Conservation (phyloP, 1,284 basidiomycete species). For the Pulveroboletus sp. region DNA sequence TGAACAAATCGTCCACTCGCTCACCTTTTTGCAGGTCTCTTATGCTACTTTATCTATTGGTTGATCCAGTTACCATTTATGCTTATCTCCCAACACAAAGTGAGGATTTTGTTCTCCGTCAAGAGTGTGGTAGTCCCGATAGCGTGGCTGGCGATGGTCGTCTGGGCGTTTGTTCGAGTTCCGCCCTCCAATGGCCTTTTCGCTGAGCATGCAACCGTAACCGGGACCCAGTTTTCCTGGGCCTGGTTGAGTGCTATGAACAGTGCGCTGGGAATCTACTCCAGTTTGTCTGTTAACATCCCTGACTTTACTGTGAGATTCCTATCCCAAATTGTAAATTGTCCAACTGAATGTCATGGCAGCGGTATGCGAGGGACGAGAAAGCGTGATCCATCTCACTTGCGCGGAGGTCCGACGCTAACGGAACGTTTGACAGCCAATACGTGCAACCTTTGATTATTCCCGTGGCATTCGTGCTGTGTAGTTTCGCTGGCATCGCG, state of each 20-base stretch:
- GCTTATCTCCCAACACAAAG: conserved; percentile 60
- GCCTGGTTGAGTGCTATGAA: conserved; percentile 59
- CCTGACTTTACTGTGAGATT: conserved; percentile 55
- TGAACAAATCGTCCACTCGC: background rate
- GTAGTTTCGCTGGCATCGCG: conserved; percentile 59
- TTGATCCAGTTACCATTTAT: conserved; percentile 63
- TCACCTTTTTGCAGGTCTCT: conserved; percentile 39
- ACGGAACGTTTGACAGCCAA: conserved; percentile 39
- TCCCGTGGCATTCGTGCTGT: conserved; percentile 57
- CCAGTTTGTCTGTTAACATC: conserved; percentile 58
- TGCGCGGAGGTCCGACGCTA: background rate
- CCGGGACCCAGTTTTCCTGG: conserved; percentile 46
- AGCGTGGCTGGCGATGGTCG: conserved; percentile 58
- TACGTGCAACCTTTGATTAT: conserved; percentile 61
- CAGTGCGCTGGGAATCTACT: conserved; percentile 54
- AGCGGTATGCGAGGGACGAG: conserved; percentile 37
- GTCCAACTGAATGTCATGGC: conserved; percentile 2
- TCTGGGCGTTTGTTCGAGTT: conserved; percentile 61
- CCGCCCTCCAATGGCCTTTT: conserved; percentile 49
- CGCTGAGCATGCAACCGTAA: conserved; percentile 36
- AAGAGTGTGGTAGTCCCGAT: conserved; percentile 63
- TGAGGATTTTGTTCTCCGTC: conserved; percentile 61
- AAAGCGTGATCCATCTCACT: conserved; percentile 25
- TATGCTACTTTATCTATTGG: conserved; percentile 71
- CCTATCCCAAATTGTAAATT: background rate